Evolutionary conservation across 257 asterid genomes (phyloP).

Genomic region (Gentiana macrophylla): DNA sequence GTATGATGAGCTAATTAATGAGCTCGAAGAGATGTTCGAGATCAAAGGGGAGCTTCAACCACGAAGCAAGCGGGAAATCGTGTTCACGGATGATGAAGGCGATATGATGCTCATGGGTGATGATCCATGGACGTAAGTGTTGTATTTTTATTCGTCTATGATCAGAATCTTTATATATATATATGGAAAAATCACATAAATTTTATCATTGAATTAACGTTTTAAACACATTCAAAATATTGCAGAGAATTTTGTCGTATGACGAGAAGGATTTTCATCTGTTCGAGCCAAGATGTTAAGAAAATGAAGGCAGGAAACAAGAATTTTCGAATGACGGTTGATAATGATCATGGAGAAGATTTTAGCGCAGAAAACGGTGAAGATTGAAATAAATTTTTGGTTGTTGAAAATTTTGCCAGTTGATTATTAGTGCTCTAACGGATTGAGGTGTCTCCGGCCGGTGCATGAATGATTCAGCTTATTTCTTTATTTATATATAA

Average conservation of each 20-base stretch:
- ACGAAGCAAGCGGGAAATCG: constrained; percentile 67
- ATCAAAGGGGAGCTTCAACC: constrained; percentile 67
- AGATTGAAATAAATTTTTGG: constrained; percentile 7
- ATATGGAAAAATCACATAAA: no score
- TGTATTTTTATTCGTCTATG: not conserved
- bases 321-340: constrained; percentile 32
- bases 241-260: constrained; percentile 74
- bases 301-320: constrained; percentile 52
- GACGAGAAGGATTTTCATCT: constrained; percentile 66
- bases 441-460: no score
- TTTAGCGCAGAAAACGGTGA: constrained; percentile 19
- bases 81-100: constrained; percentile 88
- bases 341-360: constrained; percentile 24
- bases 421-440: no score
- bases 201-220: not conserved
- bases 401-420: no score
- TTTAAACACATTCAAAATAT: not conserved
- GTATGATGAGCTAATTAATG: constrained; percentile 56
- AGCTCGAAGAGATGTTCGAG: constrained; percentile 82
- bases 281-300: constrained; percentile 69
- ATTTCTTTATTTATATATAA: no score
- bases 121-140: constrained; percentile 96
- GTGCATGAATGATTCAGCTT: no score
- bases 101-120: constrained; percentile 97
- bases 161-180: not conserved